Base-by-base conservation (phyloP, 164 flowering plant genomes). In the Cinnamomum chago region DNA sequence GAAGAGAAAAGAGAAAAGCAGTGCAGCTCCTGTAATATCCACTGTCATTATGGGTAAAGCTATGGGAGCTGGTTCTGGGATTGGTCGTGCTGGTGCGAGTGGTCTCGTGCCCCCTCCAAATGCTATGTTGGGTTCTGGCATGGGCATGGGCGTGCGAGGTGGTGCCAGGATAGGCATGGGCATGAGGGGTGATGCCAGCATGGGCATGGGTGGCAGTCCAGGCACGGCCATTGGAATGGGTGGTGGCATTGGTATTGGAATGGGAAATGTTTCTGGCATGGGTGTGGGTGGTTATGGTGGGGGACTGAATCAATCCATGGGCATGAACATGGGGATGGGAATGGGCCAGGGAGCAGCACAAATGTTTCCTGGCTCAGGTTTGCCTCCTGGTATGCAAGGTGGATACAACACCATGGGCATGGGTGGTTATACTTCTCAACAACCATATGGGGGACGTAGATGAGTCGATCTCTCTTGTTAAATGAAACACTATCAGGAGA, bases 61-160 rank as follows among this genome's bases (percentile, higher is more conserved):
- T 47, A 93, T 93, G 98, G 99, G 99, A 76, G 85, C 97, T 74
- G 99, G 99, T 67, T 80, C 97, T 75, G 99, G 99, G 33, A 81
- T 91, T 9, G 96, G 97, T 47, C 94, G 98, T 65, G 90, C 95
- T 71, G 96, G 97, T 84, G 95, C 92, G 11, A 69, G 86, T 80
- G 90, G 78, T n/a, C 75, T 90, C 62, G 80, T 92, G 73, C 79
- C 92, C 72, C 81, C 83, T 50, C 77, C 88, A 67, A 91, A 83
- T 75, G 83, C 91, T 18, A 89, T 86, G 91, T 70, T 85, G 83
- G 88, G 88, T 70, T 30, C 77, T 9, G 76, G 83, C 22, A 74
- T 78, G 70, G 82, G 83, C 23, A 81, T 83, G 82, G 83, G 81
- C 10, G 73, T 79, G 79, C 82, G 82, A 20, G 73, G 27, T 70